Evolutionary conservation across 2,329 filamentous ascomycete genomes (phyloP).

Genomic region (Calycina herbarum): DNA sequence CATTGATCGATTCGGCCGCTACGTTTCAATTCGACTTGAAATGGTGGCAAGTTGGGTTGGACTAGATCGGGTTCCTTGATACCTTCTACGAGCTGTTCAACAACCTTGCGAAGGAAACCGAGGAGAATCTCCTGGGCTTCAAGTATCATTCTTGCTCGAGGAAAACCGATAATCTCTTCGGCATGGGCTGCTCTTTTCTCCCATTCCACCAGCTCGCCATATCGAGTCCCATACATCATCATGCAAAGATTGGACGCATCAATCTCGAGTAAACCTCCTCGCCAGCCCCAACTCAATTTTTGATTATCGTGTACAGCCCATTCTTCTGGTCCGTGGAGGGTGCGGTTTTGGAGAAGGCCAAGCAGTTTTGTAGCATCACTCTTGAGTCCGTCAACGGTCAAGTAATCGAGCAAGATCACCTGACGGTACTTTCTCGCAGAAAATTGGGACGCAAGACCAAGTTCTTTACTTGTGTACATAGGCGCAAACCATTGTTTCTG

Average conservation of each 20-base stretch:
- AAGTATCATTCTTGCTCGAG: constrained; percentile 13
- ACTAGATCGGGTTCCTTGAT: background rate
- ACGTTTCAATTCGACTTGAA: constrained; percentile 8
- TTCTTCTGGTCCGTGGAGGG: constrained; percentile 1
- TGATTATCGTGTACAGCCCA: constrained; percentile 3
- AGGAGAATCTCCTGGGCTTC: constrained; percentile 14
- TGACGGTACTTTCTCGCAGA: background rate
- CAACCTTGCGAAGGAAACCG: constrained; percentile 10
- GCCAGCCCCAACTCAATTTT: constrained; percentile 10
- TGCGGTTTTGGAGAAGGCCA: background rate
- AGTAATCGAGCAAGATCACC: background rate
- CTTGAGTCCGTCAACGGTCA: constrained; percentile 2
- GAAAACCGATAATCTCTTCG: constrained; percentile 14
- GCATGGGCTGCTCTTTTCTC: constrained; percentile 10
- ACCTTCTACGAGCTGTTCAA: constrained; percentile 13
- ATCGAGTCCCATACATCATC: constrained; percentile 16
- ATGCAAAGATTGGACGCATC: constrained; percentile 13
- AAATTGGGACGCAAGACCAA: background rate
- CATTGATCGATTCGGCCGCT: constrained; percentile 5
- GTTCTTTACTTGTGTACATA: background rate
- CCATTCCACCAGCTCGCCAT: constrained; percentile 18
- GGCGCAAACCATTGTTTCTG: constrained; percentile 3
- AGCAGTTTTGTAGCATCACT: background rate
- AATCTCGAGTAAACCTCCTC: constrained; percentile 1
- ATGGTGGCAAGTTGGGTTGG: background rate